Base-by-base conservation (phyloP, 1,284 basidiomycete species). In the Ceratobasidium sp. region DNA sequence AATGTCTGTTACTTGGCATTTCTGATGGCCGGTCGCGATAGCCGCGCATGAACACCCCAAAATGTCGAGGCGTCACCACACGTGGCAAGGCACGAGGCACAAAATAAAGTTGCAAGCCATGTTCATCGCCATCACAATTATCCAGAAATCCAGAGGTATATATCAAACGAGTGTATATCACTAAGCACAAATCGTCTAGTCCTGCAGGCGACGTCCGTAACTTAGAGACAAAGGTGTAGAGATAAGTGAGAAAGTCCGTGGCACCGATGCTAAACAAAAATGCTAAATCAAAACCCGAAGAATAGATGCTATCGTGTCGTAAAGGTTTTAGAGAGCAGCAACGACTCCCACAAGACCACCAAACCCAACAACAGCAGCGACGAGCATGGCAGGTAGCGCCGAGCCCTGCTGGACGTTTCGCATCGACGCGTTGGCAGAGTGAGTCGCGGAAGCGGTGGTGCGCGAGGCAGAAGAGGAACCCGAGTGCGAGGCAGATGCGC, bases 81-180 rank as follows among this genome's bases (percentile, higher is more conserved):
- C 48, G 19, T 49, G 48, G 14, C 48, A n/a, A n/a, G n/a, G n/a
- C n/a, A n/a, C 19, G 48, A 4, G 22, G 19, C 48, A 49, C 48
- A 49, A 11, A n/a, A 9, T 13, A 9, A 49, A 5, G 11, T 49
- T n/a, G 7, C 7, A 49, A 49, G n/a, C n/a, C 48, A n/a, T 49
- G 4, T 27, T 5, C 8, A n/a, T 27, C 51, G 29, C 51, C 19
- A 5, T 8, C 4, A n/a, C 24, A 27, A 29, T 53, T 53, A 53
- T 53, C 51, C 51, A 53, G 51, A 24, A 51, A 51, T 51, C 48
- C 22, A 58, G 29, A 58, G 54, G 54, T 58, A 58, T 63, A 48
- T 56, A 34, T 69, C 51, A 69, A 69, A 69, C n/a, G 65, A 69
- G 51, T 69, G 65, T 69, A 59, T 71, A 54, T 61, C 54, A 71